Evolutionary conservation across 2,329 filamentous ascomycete genomes (phyloP).

Genomic region (Colletotrichum sojae): DNA sequence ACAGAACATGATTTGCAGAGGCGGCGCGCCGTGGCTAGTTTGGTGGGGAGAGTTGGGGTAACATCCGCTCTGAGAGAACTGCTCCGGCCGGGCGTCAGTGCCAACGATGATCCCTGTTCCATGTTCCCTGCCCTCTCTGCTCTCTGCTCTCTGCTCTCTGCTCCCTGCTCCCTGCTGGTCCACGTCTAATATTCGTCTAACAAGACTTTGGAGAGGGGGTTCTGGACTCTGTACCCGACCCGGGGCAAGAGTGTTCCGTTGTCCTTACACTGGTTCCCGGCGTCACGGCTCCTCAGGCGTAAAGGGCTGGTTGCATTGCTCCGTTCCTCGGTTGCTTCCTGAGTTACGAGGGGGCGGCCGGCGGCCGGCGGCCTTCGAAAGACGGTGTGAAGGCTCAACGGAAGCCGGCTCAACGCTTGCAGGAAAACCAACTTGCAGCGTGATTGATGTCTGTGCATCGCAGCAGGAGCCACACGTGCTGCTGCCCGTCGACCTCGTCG

Average conservation of each 20-base stretch:
- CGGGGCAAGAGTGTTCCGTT: not conserved
- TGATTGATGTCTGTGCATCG: constrained; percentile 12
- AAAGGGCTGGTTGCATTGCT: not conserved
- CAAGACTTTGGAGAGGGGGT: not conserved
- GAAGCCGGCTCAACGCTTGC: constrained; percentile 5
- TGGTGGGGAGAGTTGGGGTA: constrained; percentile 22
- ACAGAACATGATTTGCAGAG: constrained; percentile 25
- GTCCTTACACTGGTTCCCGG: no score
- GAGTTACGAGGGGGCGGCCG: not conserved
- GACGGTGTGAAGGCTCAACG: constrained; percentile 22
- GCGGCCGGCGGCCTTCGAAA: constrained; percentile 11
- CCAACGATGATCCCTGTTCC: constrained; percentile 11
- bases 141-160: not conserved
- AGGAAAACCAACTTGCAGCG: constrained; percentile 2
- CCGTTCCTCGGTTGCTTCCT: not conserved
- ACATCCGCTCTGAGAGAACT: constrained; percentile 19
- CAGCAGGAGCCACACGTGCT: constrained; percentile 8
- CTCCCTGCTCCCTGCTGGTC: not conserved
- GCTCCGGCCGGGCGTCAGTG: constrained; percentile 15
- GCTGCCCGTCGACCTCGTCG: not conserved
- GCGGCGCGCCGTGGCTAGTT: constrained; percentile 3
- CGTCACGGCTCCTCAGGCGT: no score
- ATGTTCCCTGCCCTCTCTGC: not conserved
- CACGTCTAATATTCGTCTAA: constrained; percentile 9
- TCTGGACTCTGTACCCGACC: not conserved